A percentile compares a stretch with the other conserved stretches of the same genome.
phyloP scores from a whole-genome alignment of 176 grass and related monocot species.

The Raddia guianensis region DNA sequence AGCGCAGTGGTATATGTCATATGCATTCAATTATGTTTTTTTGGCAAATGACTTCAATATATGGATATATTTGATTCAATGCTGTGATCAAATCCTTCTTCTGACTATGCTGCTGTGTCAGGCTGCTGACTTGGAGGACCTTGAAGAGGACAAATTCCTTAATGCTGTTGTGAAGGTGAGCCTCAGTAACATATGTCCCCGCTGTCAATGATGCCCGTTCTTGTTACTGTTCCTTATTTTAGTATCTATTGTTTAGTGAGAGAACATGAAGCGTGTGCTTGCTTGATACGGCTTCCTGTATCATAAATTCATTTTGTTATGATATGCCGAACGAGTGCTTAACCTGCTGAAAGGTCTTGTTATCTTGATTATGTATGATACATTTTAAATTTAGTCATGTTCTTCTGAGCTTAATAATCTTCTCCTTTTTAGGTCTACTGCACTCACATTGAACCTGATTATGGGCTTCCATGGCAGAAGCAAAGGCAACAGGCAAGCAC shows the following conservation, averaged over 20 bases:
- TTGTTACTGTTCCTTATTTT: background rate
- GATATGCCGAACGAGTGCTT: constrained; percentile 17
- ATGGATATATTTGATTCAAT: background rate
- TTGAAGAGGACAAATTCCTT: constrained; percentile 79
- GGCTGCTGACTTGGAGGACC: constrained; percentile 61
- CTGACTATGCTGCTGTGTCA: constrained; percentile 44
- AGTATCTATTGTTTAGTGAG: background rate
- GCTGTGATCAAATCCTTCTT: background rate
- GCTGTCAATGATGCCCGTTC: constrained; percentile 13
- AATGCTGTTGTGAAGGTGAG: constrained; percentile 95
- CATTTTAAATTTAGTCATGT: constrained; percentile 23
- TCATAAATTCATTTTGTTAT: constrained; percentile 1
- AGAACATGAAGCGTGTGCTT: background rate
- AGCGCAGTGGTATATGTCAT: background rate
- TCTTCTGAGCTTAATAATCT: constrained; percentile 23
- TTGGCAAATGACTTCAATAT: background rate
- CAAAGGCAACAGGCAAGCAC: constrained; percentile 88
- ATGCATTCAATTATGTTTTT: background rate
- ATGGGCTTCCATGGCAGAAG: constrained; percentile 96
- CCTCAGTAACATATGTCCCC: constrained; percentile 10
- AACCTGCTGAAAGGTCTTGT: constrained; percentile 16
- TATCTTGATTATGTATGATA: constrained; percentile 3
- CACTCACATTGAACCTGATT: constrained; percentile 88
- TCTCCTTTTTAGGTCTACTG: constrained; percentile 73
- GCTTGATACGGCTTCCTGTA: background rate